These are phyloP conservation scores for Prunus mira DNA, from an alignment of 306 rosid species.

Conservation along the genomic window DNA sequence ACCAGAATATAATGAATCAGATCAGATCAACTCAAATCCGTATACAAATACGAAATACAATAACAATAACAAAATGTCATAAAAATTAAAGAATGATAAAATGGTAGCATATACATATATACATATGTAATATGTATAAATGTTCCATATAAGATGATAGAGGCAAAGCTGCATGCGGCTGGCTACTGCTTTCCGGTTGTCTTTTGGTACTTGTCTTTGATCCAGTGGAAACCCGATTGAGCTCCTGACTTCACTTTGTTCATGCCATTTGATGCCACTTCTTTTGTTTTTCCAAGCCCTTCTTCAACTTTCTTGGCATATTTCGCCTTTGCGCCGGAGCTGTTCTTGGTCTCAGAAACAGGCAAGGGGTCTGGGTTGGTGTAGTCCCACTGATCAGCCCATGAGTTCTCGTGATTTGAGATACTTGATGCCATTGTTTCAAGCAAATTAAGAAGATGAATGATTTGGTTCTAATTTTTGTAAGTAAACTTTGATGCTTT, in stretches of 20 bases:
- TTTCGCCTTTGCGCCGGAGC: constrained; percentile 5
- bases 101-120: neutral
- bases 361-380: neutral
- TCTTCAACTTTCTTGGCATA: constrained; percentile 25
- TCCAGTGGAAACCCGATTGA: constrained; percentile 31
- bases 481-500: neutral
- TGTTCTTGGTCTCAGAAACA: neutral
- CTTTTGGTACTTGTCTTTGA: constrained; percentile 36
- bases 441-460: neutral
- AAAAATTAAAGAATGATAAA: neutral
- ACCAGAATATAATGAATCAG: neutral
- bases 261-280: constrained; percentile 31
- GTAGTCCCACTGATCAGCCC: constrained; percentile 48
- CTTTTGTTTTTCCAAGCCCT: constrained; percentile 33
- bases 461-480: neutral
- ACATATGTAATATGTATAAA: no score
- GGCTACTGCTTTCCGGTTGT: constrained; percentile 24
- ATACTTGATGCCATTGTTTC: constrained; percentile 15
- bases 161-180: neutral
- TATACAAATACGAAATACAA: neutral
- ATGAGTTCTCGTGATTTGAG: constrained; percentile 20
- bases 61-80: neutral
- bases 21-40: neutral
- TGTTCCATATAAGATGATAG: no score
- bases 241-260: constrained; percentile 36